Base-by-base conservation (phyloP, 2,329 filamentous ascomycete species). In the Apiospora malaysiana region DNA sequence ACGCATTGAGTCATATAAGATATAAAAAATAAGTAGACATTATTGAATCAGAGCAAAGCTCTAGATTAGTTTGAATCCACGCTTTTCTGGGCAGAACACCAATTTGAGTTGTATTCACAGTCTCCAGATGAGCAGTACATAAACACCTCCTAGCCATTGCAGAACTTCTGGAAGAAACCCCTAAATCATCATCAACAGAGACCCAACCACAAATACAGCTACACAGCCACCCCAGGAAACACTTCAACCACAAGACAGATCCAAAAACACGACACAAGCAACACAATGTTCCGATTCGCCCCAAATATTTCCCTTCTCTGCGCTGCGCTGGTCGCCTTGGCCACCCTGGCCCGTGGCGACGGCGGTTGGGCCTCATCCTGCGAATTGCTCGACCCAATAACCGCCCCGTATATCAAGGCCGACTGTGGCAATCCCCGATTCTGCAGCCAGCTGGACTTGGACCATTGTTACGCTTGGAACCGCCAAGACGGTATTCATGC, bases 351-450 rank as follows among this genome's bases (percentile, higher is more conserved):
- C 21, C 46, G 46, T 10, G 46, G 46, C 46, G 46, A n/a, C 6
- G 46, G 46, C 46, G 21, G 21, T 32, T 32, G 32, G 32, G 3
- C 32, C 32, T 32, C 32, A 32, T 3, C 3, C 32, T 32, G 32
- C 32, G 6, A 32, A 6, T 32, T 32, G 32, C 32, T 32, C 6
- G 32, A 3, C 32, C 32, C 32, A 32, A 32, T 32, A 3, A 32
- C 32, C 32, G 32, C 6, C 6, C 32, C 32, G 32, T 32, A 32
- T 32, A 18, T 47, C 21, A 18, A n/a, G 46, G 42, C 69, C 25
- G 67, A 70, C 69, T 70, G 69, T 43, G 46, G 67, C 10, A 70
- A 59, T 10, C 69, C 69, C n/a, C 69, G 59, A 59, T 45, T 67
- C 14, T 70, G 69, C 43, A 66, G 40, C 42, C 25, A 51, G 1